Conservation (phyloP, 1,284 basidiomycete species). For the Ceratorhiza oryzae-sativae region DNA sequence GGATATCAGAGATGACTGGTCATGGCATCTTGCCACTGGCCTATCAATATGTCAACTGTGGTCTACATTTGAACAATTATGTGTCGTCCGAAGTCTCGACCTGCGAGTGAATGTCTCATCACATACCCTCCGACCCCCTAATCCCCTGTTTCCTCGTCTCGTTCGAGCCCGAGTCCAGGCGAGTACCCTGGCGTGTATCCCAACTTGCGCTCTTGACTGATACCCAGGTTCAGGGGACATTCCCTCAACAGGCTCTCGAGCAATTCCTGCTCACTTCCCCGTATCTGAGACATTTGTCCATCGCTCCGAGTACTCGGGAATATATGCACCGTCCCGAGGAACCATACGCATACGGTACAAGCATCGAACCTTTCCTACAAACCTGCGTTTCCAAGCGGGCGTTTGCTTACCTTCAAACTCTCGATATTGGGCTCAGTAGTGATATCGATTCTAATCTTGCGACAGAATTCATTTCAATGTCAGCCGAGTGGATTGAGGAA, state of each 20-base stretch:
- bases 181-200: not conserved
- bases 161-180: constrained; percentile 1
- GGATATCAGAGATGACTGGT: not conserved
- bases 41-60: constrained; percentile 3
- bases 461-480: not conserved
- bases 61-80: not conserved
- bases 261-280: constrained; percentile 3
- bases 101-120: not conserved
- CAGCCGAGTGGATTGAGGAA: not conserved
- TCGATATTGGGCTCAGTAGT: not conserved
- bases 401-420: not conserved
- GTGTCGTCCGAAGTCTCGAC: not conserved
- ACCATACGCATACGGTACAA: not conserved
- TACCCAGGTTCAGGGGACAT: not conserved
- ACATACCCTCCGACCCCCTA: not conserved
- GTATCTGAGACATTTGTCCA: not conserved
- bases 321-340: not conserved
- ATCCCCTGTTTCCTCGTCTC: not conserved
- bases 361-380: not conserved
- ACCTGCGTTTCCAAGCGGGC: not conserved
- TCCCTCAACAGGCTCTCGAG: not conserved
- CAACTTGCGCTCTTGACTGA: not conserved
- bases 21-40: not conserved
- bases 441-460: constrained; percentile 1
- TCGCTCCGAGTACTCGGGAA: not conserved